These are phyloP conservation scores for Leccinum arenicola DNA, from an alignment of 768 basidiomycete genomes.

Conservation along the genomic window DNA sequence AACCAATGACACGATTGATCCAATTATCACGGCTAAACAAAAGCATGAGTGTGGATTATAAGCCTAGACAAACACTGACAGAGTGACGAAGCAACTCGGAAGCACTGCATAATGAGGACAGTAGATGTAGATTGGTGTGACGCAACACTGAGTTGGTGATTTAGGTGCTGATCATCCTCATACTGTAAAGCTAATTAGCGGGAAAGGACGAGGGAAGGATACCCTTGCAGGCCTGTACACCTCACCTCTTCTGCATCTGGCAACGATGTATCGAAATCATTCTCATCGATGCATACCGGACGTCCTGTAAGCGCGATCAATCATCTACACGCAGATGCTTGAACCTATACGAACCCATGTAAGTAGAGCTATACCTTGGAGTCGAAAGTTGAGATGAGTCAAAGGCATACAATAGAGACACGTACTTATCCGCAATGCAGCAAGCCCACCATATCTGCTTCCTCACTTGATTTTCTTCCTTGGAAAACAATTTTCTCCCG, in stretches of 20 bases:
- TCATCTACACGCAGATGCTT: not conserved
- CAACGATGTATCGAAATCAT: slow-evolving; percentile 65
- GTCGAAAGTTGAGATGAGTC: slow-evolving; percentile 3
- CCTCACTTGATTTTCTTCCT: slow-evolving; percentile 65
- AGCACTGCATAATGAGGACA: slow-evolving; percentile 50
- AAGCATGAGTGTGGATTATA: slow-evolving; percentile 2
- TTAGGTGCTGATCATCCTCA: slow-evolving; percentile 59
- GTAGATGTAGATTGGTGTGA: slow-evolving; percentile 38
- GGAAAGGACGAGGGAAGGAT: not conserved
- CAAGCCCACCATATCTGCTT: slow-evolving; percentile 83
- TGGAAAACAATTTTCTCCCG: slow-evolving; percentile 57
- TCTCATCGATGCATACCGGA: slow-evolving; percentile 63
- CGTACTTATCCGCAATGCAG: slow-evolving; percentile 66
- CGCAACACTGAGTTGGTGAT: slow-evolving; percentile 36
- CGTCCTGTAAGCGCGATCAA: slow-evolving; percentile 44
- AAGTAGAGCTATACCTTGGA: slow-evolving; percentile 64
- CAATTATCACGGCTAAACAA: slow-evolving; percentile 62
- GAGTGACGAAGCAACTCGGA: slow-evolving; percentile 54
- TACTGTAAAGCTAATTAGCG: slow-evolving; percentile 38
- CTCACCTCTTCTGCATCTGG: slow-evolving; percentile 55
- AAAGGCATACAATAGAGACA: slow-evolving; percentile 3
- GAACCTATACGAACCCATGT: slow-evolving; percentile 52
- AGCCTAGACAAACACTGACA: slow-evolving; percentile 40
- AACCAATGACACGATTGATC: slow-evolving; percentile 61
- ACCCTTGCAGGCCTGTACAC: not conserved